These are phyloP conservation scores for Infundibulicybe gibba DNA, from an alignment of 768 basidiomycete species.

Conservation along the genomic window DNA sequence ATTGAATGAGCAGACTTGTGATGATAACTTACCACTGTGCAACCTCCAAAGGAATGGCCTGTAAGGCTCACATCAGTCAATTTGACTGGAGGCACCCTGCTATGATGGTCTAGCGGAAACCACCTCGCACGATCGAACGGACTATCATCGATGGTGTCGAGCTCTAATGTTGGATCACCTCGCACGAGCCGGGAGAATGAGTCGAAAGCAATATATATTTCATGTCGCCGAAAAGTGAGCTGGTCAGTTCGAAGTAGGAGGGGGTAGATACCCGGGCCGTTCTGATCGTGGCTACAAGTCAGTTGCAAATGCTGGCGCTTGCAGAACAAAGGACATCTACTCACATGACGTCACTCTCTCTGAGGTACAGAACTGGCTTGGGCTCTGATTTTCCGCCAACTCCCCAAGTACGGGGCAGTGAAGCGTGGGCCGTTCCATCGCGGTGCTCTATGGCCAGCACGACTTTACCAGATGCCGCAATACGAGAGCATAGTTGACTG, in stretches of 20 bases:
- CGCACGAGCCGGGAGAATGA: constrained; percentile 54
- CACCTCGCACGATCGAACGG: constrained; percentile 37
- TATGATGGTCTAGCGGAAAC: constrained; percentile 18
- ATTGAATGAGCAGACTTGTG: not conserved
- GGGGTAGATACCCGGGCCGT: constrained; percentile 8
- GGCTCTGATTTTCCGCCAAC: constrained; percentile 18
- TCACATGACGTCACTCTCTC: constrained; percentile 54
- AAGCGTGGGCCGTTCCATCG: constrained; percentile 70
- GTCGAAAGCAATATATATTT: constrained; percentile 63
- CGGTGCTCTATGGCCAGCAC: constrained; percentile 83
- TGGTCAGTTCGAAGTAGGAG: constrained; percentile 64
- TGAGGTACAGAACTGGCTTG: constrained; percentile 45
- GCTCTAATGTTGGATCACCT: constrained; percentile 22
- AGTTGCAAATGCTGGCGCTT: not conserved
- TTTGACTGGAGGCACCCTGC: constrained; percentile 24
- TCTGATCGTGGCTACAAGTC: too few relatives aligned
- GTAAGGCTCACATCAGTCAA: constrained; percentile 32
- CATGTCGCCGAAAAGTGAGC: constrained; percentile 62
- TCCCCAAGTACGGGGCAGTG: constrained; percentile 32
- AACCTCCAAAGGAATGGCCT: constrained; percentile 47
- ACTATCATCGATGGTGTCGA: constrained; percentile 34
- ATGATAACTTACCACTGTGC: constrained; percentile 33
- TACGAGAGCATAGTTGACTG: constrained; percentile 65
- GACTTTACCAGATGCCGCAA: constrained; percentile 78
- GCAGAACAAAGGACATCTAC: constrained; percentile 10